Evolutionary conservation across 73 alveolate species (phyloP).

Genomic region (Paramecium sexaurelia): DNA sequence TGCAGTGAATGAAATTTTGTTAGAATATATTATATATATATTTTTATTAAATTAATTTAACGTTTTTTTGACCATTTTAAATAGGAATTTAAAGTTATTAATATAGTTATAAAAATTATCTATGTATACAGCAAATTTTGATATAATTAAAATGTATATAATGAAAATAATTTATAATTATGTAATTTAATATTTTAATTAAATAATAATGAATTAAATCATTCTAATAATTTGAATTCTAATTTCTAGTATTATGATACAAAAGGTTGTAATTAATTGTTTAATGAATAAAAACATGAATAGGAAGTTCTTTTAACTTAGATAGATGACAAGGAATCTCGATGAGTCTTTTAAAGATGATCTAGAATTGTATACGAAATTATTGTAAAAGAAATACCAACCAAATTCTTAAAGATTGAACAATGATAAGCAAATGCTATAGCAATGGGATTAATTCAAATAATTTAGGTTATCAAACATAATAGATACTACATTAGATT

Average conservation of each 20-base stretch:
- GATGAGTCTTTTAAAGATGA: slow-evolving; percentile 36
- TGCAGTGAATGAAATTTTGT: neutral
- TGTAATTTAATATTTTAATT: too few relatives aligned
- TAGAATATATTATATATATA: neutral
- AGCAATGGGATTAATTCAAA: neutral
- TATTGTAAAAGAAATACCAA: neutral
- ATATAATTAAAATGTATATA: too few relatives aligned
- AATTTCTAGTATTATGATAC: too few relatives aligned
- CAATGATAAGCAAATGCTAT: neutral
- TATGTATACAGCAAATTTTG: too few relatives aligned
- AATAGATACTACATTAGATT: neutral
- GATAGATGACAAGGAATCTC: slow-evolving; percentile 37
- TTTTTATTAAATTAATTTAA: neutral
- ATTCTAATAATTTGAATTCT: too few relatives aligned
- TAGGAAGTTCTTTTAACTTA: slow-evolving; percentile 40
- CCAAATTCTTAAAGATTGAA: neutral
- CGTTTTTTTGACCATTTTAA: too few relatives aligned
- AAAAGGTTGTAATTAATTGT: neutral
- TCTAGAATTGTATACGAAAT: neutral
- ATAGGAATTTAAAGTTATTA: neutral
- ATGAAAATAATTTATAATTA: too few relatives aligned
- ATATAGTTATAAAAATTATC: neutral
- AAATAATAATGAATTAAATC: too few relatives aligned
- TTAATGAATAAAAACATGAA: neutral
- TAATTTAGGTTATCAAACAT: neutral